Percentiles rank a stretch among this genome's conserved stretches.
These are phyloP conservation scores for Hypericum androsaemum DNA, from an alignment of 345 rosid species.

Conservation along the genomic window DNA sequence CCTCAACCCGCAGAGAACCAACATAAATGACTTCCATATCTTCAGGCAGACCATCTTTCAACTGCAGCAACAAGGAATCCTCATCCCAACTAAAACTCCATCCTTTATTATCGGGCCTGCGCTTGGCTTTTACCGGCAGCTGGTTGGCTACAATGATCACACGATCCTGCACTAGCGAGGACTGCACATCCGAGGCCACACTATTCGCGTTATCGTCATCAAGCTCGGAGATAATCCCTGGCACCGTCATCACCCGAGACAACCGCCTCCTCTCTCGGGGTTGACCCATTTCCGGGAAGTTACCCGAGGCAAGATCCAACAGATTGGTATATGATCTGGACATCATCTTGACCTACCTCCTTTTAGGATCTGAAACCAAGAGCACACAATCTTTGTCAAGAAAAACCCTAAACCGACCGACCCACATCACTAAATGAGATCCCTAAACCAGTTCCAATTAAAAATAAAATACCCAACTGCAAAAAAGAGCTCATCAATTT, in stretches of 20 bases:
- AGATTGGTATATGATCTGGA: conserved; percentile 2
- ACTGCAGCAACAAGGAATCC: background rate
- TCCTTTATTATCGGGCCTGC: conserved; percentile 2
- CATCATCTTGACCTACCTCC: background rate
- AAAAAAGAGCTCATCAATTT: too few relatives aligned
- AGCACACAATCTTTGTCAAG: too few relatives aligned
- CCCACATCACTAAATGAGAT: too few relatives aligned
- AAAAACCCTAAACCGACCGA: too few relatives aligned
- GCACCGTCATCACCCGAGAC: background rate
- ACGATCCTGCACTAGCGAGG: conserved; percentile 1
- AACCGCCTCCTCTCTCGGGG: conserved; percentile 1
- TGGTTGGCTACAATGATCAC: background rate
- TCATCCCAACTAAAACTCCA: conserved; percentile 6
- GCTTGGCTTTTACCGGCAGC: conserved; percentile 4
- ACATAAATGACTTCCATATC: conserved; percentile 4
- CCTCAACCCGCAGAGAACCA: background rate
- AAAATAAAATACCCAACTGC: too few relatives aligned
- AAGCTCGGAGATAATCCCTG: conserved; percentile 3
- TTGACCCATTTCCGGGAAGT: conserved; percentile 2
- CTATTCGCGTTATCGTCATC: conserved; percentile 1
- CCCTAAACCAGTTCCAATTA: too few relatives aligned
- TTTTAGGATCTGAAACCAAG: background rate
- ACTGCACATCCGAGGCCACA: conserved; percentile 4
- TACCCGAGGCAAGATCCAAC: conserved; percentile 5
- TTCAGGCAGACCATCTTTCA: background rate